phyloP scores from a whole-genome alignment of 805 yeast species.

The Huiozyma naganishii region DNA sequence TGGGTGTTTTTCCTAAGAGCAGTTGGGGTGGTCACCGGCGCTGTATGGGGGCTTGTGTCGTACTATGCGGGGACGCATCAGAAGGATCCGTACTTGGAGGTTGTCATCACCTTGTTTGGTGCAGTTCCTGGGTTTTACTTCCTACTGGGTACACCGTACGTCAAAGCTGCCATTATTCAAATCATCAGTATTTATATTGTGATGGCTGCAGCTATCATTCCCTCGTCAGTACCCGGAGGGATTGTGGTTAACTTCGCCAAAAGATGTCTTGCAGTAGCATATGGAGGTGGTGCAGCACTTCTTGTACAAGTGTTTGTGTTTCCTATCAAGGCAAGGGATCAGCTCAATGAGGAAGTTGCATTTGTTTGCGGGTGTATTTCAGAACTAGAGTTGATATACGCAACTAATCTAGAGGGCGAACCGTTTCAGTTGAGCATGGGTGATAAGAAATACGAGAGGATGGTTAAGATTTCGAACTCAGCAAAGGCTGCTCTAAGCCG shows the following conservation, averaged over 20 bases:
- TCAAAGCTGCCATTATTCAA: constrained; percentile 41
- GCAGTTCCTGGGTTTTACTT: constrained; percentile 37
- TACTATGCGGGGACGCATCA: constrained; percentile 36
- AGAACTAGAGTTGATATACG: constrained; percentile 29
- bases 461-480: constrained; percentile 26
- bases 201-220: constrained; percentile 34
- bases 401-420: constrained; percentile 34
- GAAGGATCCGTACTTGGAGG: constrained; percentile 33
- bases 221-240: constrained; percentile 29
- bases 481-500: constrained; percentile 31
- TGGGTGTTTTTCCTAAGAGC: constrained; percentile 38
- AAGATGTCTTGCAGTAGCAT: constrained; percentile 39
- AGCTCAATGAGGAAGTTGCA: constrained; percentile 33
- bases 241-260: constrained; percentile 37
- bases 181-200: constrained; percentile 39
- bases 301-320: constrained; percentile 35
- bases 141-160: constrained; percentile 36
- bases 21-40: constrained; percentile 37
- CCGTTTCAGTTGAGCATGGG: constrained; percentile 19
- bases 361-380: constrained; percentile 32
- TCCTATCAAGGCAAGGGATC: constrained; percentile 39
- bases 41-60: constrained; percentile 40
- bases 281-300: constrained; percentile 40
- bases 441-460: constrained; percentile 24
- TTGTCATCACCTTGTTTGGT: constrained; percentile 33